A percentile compares a stretch with the other conserved stretches of the same genome.
Evolutionary conservation across 164 flowering plant genomes (phyloP).

Genomic region (Amborella trichopoda): DNA sequence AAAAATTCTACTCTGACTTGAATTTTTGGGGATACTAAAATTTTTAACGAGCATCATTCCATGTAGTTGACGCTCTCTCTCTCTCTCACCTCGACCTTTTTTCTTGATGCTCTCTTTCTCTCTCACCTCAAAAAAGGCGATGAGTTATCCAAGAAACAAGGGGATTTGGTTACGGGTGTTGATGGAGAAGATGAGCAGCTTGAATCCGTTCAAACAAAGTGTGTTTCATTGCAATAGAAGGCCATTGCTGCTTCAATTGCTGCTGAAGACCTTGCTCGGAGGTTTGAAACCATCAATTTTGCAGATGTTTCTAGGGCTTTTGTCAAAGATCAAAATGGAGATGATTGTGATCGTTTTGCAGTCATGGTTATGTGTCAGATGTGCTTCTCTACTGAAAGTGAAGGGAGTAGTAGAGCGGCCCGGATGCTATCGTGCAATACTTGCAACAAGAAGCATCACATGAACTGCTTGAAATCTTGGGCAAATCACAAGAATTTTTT

Average conservation of each 20-base stretch:
- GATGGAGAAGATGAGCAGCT: conserved; percentile 28
- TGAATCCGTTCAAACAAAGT: conserved; percentile 54
- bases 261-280: conserved; percentile 71
- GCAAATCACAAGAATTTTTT: conserved; percentile 64
- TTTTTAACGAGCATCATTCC: too few relatives aligned
- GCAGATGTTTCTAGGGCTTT: conserved; percentile 13
- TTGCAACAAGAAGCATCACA: conserved; percentile 90
- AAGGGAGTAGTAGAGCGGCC: conserved; percentile 75
- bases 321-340: conserved; percentile 9
- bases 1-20: too few relatives aligned
- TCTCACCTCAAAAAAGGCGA: conserved; percentile 35
- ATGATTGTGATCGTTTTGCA: conserved; percentile 27
- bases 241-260: conserved; percentile 59
- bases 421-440: conserved; percentile 82
- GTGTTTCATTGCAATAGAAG: conserved; percentile 56
- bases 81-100: too few relatives aligned
- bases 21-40: too few relatives aligned
- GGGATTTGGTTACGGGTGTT: conserved; percentile 14
- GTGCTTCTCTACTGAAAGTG: conserved; percentile 79
- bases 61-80: too few relatives aligned
- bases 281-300: conserved; percentile 58
- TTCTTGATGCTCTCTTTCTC: too few relatives aligned
- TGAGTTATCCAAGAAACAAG: conserved; percentile 6
- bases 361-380: conserved; percentile 71
- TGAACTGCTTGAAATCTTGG: conserved; percentile 82